Evolutionary conservation across 2,329 filamentous ascomycete genomes (phyloP), one percentile per base, ranked within the genome.

Genomic region (Nemania bipapillata): DNA sequence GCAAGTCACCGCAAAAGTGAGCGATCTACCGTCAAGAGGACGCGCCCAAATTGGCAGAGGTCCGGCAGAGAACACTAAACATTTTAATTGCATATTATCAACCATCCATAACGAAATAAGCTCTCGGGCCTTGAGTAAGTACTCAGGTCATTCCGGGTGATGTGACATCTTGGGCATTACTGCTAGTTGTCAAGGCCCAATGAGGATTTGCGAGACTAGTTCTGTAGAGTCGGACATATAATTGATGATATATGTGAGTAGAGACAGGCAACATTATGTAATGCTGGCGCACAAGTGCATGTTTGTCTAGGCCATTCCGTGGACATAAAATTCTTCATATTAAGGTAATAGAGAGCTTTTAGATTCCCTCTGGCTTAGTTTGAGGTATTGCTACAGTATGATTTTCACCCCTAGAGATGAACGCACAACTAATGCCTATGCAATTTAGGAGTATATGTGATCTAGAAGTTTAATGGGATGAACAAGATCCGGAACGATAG

Each of bases 1-100:
- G 58, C 57, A 56, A 42, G 56, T 42, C 53, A 53, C 65, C 69
- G 49, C 63, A 59, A 4, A 58, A 56, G 50, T 60, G 35, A 65
- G 15, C 11, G 60, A 68, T 70, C 60, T 68, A 49, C 67, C 12
- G 9, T 28, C 24, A 35, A 24, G 12, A 57, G 56, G 42, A 26
- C 30, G 56, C 22, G 53, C 53, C 56, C 22, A 26, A 62, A 22
- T 42, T 55, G 24, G 12, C 12, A 62, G 53, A 42, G 45, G 9
- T 8, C 26, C 66, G 66, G 66, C 63, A 69, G 57, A 69, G 50
- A 47, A 32, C 47, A 11, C 22, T 35, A 11, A 3, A 40, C 32
- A 40, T 2, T 61, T 61, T 62, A n/a, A 32, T 57, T 37, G 47
- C 35, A 57, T 58, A 45, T 42, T 22, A 40, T 35, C 42, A 15